A percentile compares a stretch with the other conserved stretches of the same genome.
These are phyloP conservation scores for Picochlorum sp. DNA, from an alignment of 139 green algal species.

Conservation along the genomic window DNA sequence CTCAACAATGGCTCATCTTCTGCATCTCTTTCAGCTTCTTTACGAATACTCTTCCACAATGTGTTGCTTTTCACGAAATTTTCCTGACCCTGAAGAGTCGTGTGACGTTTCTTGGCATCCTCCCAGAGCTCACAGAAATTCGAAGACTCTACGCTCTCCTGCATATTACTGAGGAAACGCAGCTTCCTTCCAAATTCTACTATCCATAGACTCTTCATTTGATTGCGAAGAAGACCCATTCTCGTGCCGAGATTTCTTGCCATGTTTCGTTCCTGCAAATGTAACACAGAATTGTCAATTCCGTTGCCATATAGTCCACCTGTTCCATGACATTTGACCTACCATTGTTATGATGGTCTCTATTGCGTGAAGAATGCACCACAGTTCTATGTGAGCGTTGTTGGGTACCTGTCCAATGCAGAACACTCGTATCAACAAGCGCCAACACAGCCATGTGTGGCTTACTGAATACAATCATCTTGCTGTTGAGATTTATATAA, in stretches of 20 bases:
- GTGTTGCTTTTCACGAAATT: background rate
- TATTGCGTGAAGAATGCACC: too few relatives aligned
- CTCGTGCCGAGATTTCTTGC: background rate
- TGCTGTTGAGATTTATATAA: too few relatives aligned
- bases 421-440: too few relatives aligned
- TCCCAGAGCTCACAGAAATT: slow-evolving; percentile 14
- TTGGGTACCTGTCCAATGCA: too few relatives aligned
- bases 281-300: too few relatives aligned
- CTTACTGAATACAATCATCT: too few relatives aligned
- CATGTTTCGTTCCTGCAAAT: background rate
- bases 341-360: too few relatives aligned
- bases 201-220: background rate
- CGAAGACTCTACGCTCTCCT: slow-evolving; percentile 8
- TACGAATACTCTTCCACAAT: slow-evolving; percentile 11
- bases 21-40: slow-evolving; percentile 38
- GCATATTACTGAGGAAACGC: slow-evolving; percentile 20
- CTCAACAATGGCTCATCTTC: slow-evolving; percentile 43
- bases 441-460: too few relatives aligned
- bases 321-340: too few relatives aligned
- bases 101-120: slow-evolving; percentile 7
- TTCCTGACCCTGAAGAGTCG: background rate
- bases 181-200: slow-evolving; percentile 2
- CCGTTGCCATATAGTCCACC: too few relatives aligned
- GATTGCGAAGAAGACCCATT: background rate
- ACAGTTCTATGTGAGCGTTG: too few relatives aligned